A percentile compares a stretch with the other conserved stretches of the same genome.
Conservation (phyloP, 2,329 filamentous ascomycete genomes). For the Epichloe uncinata region DNA sequence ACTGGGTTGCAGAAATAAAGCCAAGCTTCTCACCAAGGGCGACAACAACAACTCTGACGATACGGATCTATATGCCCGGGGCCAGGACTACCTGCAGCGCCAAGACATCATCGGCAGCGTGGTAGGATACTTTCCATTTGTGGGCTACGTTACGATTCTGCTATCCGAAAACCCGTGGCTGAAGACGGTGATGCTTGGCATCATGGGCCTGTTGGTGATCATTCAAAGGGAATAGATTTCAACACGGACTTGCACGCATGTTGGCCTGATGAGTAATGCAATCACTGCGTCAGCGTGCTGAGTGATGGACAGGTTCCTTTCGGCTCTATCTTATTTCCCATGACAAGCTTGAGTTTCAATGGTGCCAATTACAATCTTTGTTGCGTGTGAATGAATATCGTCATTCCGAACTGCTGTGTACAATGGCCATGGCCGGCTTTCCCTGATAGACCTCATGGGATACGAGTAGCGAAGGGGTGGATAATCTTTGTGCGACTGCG, state of each 20-base stretch:
- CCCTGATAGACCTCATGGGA: no score
- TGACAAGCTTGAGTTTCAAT: no score
- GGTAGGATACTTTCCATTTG: constrained; percentile 80
- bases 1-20: constrained; percentile 29
- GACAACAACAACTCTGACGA: constrained; percentile 95
- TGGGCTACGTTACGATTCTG: constrained; percentile 94
- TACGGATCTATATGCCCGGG: constrained; percentile 70
- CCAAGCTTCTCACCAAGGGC: constrained; percentile 85
- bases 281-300: background rate
- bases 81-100: constrained; percentile 76
- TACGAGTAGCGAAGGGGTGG: no score
- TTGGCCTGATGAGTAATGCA: background rate
- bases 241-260: background rate
- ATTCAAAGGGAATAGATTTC: constrained; percentile 63
- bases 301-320: background rate
- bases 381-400: no score
- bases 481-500: no score
- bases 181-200: constrained; percentile 84
- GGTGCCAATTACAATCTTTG: no score
- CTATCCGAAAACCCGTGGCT: constrained; percentile 93
- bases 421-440: no score
- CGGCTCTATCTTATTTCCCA: no score
- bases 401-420: no score
- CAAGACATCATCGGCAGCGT: constrained; percentile 91
- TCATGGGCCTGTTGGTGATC: constrained; percentile 91